Evolutionary conservation across 2,329 filamentous ascomycete species (phyloP), one percentile per base, ranked within the genome.

Genomic region (Colletotrichum orbiculare): DNA sequence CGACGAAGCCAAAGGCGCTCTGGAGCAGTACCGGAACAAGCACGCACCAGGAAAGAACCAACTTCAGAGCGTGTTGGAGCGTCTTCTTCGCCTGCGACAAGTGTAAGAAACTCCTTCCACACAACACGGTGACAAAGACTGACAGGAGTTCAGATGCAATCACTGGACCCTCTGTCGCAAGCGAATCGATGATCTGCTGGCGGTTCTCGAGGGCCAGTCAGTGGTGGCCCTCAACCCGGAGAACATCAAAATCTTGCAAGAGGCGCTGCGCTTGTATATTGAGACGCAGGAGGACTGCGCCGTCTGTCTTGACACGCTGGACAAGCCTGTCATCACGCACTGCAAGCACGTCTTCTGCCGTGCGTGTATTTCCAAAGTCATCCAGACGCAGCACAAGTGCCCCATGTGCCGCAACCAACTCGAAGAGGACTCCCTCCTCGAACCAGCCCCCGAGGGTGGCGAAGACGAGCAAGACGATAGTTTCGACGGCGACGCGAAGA

Each of bases 151-250:
- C 60, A 85, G 83, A 11, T 97, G 94, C 77, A 94, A 95, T 69
- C 94, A 97, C 74, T 96, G 93, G 92, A 89, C 90, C 8, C 84
- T 97, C 10, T 93, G 92, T 72, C 90, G 89, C 54, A 84, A 91
- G 38, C 89, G 92, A 11, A 84, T 96, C n/a, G 85, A 86, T 9
- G 87, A 89, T n/a, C 83, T 97, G 25, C 82, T 95, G 73, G 81
- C 85, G 17, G 81, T 92, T 2, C 82, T 96, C 2, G 90, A 92
- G 47, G 83, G 86, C 13, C 82, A 91, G 69, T 86, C 88, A 52
- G 82, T 90, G 1, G 89, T 96, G 0, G 83, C 85, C 0, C 82
- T 96, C 33, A 95, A 87, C 2, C 83, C 87, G 0, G 89, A 93
- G 74, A 96, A 95, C 72, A 80, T 86, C 25, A 83, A 83, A 17